A percentile compares a stretch with the other conserved stretches of the same genome.
These are phyloP conservation scores for Escallonia rubra DNA, from an alignment of 129 eudicot species.

Conservation along the genomic window DNA sequence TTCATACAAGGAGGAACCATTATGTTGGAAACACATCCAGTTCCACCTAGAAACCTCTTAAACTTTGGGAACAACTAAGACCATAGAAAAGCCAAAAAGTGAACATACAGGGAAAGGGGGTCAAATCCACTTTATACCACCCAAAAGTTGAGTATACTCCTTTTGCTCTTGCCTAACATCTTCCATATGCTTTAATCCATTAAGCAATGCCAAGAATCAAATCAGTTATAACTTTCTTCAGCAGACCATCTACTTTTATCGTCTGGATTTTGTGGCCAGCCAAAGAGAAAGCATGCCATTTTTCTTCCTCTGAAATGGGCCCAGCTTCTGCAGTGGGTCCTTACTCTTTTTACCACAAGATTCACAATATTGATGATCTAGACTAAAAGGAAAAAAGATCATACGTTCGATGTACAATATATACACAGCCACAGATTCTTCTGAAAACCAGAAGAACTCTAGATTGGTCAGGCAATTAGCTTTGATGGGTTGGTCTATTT, in stretches of 20 bases:
- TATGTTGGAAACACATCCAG: background rate
- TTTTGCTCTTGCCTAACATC: slow-evolving; percentile 1
- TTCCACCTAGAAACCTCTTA: background rate
- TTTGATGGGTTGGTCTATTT: too few species aligned
- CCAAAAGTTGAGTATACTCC: background rate
- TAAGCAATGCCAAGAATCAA: slow-evolving; percentile 16
- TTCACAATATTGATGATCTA: background rate
- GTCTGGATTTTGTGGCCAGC: slow-evolving; percentile 1
- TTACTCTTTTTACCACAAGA: background rate
- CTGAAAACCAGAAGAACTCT: too few species aligned
- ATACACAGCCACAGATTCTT: too few species aligned
- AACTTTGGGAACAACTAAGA: background rate
- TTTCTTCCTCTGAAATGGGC: background rate
- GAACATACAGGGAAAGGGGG: slow-evolving; percentile 19
- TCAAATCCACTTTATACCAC: background rate
- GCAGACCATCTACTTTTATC: slow-evolving; percentile 11
- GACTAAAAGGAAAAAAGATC: background rate
- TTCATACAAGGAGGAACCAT: background rate
- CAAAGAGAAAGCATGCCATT: background rate
- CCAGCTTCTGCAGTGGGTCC: background rate
- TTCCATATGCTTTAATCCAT: background rate
- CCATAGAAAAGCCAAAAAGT: background rate
- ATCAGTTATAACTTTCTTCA: slow-evolving; percentile 28
- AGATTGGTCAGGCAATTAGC: background rate
- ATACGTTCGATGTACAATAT: background rate